Conservation (phyloP, 257 asterid species). For the Eucommia ulmoides region DNA sequence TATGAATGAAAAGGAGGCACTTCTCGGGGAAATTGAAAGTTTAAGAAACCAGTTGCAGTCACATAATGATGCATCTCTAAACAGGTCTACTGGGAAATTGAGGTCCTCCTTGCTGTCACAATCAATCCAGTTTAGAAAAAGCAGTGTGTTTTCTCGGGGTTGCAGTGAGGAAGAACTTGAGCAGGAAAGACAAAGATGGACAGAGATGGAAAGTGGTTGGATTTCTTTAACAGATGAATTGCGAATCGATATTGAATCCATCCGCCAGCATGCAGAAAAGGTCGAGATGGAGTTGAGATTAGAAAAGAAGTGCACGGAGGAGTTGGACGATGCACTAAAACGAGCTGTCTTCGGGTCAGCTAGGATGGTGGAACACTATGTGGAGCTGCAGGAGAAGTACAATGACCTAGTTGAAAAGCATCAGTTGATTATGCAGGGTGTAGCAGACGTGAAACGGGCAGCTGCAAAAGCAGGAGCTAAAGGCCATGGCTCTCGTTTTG, state of each 20-base stretch:
- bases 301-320: constrained; percentile 74
- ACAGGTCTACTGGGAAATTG: constrained; percentile 54
- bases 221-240: constrained; percentile 87
- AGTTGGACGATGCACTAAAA: constrained; percentile 73
- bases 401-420: constrained; percentile 59
- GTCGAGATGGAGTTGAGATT: constrained; percentile 58
- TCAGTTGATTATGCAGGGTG: constrained; percentile 58
- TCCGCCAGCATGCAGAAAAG: constrained; percentile 60
- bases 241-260: constrained; percentile 70
- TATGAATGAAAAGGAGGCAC: constrained; percentile 49
- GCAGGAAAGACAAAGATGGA: constrained; percentile 77
- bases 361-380: constrained; percentile 87
- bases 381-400: constrained; percentile 78
- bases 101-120: constrained; percentile 75
- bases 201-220: constrained; percentile 98
- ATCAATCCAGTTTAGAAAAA: constrained; percentile 70
- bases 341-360: constrained; percentile 74
- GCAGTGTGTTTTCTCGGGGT: constrained; percentile 29
- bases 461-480: constrained; percentile 85
- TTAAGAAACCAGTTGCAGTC: constrained; percentile 44
- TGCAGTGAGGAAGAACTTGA: constrained; percentile 59
- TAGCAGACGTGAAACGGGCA: constrained; percentile 81
- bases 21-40: constrained; percentile 56
- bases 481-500: constrained; percentile 70
- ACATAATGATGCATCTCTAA: constrained; percentile 33